Conservation (phyloP, 441 rosid species). For the Adansonia rubrostipa region DNA sequence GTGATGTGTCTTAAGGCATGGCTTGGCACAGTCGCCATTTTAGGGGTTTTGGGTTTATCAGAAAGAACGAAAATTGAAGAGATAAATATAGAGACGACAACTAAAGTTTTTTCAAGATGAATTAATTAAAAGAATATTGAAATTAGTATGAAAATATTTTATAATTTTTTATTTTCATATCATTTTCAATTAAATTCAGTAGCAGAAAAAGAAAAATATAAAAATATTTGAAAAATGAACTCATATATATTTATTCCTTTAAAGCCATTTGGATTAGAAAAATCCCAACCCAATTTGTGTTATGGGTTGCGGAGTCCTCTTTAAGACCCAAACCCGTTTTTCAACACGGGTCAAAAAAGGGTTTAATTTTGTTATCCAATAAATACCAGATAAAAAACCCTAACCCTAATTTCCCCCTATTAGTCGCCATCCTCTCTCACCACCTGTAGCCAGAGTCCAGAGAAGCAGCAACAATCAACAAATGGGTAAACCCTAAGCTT, state of each 20-base stretch:
- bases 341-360: background rate
- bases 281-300: background rate
- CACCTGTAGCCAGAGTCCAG: background rate
- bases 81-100: background rate
- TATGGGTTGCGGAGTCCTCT: background rate
- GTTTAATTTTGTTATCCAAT: background rate
- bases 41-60: conserved; percentile 21
- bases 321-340: background rate
- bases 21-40: conserved; percentile 42
- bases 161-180: background rate
- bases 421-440: background rate
- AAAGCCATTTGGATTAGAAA: background rate
- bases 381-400: conserved; percentile 6
- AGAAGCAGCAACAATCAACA: background rate
- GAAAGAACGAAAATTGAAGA: conserved; percentile 20
- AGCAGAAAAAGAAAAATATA: background rate
- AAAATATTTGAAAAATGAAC: background rate
- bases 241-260: background rate
- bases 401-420: background rate
- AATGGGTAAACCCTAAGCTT: conserved; percentile 17
- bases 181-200: background rate
- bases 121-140: background rate
- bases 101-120: background rate
- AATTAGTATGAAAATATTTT: background rate
- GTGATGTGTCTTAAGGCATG: conserved; percentile 44